Conservation (phyloP, 2,329 filamentous ascomycete species). For the Aureobasidium lini region DNA sequence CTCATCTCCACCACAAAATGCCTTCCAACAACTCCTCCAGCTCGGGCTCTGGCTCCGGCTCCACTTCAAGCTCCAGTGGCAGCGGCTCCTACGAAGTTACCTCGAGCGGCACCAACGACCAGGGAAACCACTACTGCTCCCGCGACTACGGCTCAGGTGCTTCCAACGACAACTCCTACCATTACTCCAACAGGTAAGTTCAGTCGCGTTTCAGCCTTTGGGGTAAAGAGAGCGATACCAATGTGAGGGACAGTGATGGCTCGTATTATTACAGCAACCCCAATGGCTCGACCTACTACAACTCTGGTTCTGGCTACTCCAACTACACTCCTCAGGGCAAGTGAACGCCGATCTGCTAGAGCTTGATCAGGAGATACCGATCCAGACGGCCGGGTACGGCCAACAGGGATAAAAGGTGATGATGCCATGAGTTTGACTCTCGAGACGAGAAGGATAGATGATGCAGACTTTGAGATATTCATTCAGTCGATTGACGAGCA, state of each 20-base stretch:
- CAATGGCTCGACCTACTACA: slow-evolving; percentile 54
- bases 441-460: no score
- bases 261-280: slow-evolving; percentile 70
- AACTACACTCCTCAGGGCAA: slow-evolving; percentile 49
- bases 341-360: background rate
- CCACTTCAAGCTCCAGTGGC: slow-evolving; percentile 14
- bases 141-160: slow-evolving; percentile 55
- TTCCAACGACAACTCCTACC: slow-evolving; percentile 53
- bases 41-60: slow-evolving; percentile 13
- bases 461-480: background rate
- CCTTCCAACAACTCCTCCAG: slow-evolving; percentile 11
- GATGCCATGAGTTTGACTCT: no score
- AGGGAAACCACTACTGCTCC: slow-evolving; percentile 63
- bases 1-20: background rate
- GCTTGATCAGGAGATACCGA: background rate
- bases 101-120: slow-evolving; percentile 51
- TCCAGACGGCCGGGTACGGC: background rate
- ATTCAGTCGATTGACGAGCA: background rate
- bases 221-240: background rate
- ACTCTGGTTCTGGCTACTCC: slow-evolving; percentile 49
- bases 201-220: background rate
- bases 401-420: background rate
- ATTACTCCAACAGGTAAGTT: slow-evolving; percentile 57
- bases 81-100: slow-evolving; percentile 30
- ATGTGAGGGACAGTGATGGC: slow-evolving; percentile 36